These are phyloP conservation scores for Pterocarpus santalinus DNA, from an alignment of 306 rosid species.

Conservation along the genomic window DNA sequence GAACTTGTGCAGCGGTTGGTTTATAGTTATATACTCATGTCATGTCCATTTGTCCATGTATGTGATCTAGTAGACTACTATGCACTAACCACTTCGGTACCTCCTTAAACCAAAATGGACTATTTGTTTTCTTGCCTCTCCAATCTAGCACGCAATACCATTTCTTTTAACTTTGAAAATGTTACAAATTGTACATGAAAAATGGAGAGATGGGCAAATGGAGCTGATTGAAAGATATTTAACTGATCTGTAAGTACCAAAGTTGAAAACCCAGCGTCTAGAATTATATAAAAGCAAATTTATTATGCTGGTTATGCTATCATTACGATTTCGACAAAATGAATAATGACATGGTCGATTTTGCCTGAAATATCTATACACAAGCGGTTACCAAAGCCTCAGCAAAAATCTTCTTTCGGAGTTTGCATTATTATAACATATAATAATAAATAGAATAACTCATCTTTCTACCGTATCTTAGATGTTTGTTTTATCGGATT, in stretches of 20 bases:
- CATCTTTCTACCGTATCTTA: too few relatives aligned
- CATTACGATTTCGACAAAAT: not conserved
- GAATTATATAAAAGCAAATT: not conserved
- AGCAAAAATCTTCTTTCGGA: not conserved
- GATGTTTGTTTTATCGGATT: too few relatives aligned
- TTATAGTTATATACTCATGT: not conserved
- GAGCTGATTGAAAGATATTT: not conserved
- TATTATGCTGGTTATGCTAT: not conserved
- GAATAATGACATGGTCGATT: not conserved
- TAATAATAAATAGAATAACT: not conserved
- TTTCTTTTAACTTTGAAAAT: not conserved
- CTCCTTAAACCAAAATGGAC: conserved; percentile 40
- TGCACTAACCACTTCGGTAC: too few relatives aligned
- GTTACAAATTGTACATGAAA: not conserved
- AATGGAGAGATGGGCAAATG: not conserved
- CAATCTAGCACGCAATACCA: conserved; percentile 3
- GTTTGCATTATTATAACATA: not conserved
- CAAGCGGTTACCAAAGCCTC: not conserved
- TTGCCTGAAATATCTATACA: not conserved
- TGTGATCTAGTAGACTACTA: conserved; percentile 38
- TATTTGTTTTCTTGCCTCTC: conserved; percentile 25
- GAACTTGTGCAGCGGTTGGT: conserved; percentile 35
- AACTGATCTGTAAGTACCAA: not conserved
- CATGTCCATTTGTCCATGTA: conserved; percentile 31
- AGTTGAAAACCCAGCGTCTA: not conserved